Evolutionary conservation across 345 rosid genomes (phyloP), one percentile per base, ranked within the genome.

Genomic region (Bruguiera gymnorhiza): DNA sequence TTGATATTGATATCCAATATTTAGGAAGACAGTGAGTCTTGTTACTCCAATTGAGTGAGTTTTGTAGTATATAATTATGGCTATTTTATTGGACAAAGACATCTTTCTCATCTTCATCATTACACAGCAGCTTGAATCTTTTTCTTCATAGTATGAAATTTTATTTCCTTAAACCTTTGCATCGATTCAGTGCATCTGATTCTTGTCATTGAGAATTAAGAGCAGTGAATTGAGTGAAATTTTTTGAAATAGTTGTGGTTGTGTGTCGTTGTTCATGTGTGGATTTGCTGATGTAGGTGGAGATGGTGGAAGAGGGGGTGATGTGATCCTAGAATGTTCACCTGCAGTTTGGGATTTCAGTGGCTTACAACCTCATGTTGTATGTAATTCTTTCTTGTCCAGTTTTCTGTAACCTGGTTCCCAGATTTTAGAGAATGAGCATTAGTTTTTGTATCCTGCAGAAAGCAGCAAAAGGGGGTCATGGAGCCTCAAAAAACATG

Each of bases 271-370:
- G 26, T 64, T 67, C 67, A 57, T 70, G 11, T 20, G 57, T 73
- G 75, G 67, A 60, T 70, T 31, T 8, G 46, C 60, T 76, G 50
- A 58, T 83, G 70, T 65, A 94, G 97, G 96, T 80, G 98, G 97
- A 53, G 89, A 88, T 80, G 97, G 98, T 73, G 98, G 98, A 65
- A 87, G 87, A 82, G 98, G 97, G 59, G 98, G 98, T 50, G 92
- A 94, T 82, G 97, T 94, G 83, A 87, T 91, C 30, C 67, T 94
- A 30, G 90, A 94, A 78, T 88, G 98, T 76, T 87, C 97, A 8
- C 84, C 85, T 31, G 67, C 90, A 34, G 82, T 94, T 71, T 91
- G 97, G 98, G 97, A 94, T 81, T 89, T 94, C 71, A 82, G 92
- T n/a, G 81, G 93, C 51, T 77, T 94, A 80, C 95, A 87, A 68